Evolutionary conservation across 192 early-diverging fungal genomes (phyloP), one percentile per base, ranked within the genome.

Genomic region (Pilaira anomala): DNA sequence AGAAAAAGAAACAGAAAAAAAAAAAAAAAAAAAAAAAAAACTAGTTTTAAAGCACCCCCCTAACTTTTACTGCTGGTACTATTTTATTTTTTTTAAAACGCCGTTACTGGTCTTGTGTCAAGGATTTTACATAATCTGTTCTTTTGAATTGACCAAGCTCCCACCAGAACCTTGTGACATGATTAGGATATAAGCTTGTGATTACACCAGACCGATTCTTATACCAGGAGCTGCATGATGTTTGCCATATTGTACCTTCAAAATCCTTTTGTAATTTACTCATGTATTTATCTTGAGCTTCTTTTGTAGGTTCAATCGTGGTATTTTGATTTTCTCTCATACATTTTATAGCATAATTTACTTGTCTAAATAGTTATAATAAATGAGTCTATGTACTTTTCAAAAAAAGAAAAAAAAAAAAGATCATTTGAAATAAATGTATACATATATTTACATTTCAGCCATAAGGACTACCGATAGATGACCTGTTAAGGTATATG

Each of bases 151-250:
- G 33, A 36, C 33, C 33, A 36, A 36, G 4, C 1, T 3, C 14
- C 33, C 55, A 40, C 33, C 55, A 57, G 36, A 57, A 57, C 24
- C 22, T n/a, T 24, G 56, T 41, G 14, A 58, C 39, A 3, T 33
- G 19, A 22, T 33, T 40, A 2, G 56, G 56, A 18, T 18, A 58
- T 40, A 58, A 42, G 41, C 56, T 21, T 21, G 13, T 41, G 21
- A 46, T 19, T 19, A 18, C 45, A 25, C 30, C 59, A 48, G 16
- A 11, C 0, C 56, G 54, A 48, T 79, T 73, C 53, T 75, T 69
- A 58, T 83, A 85, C 79, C 79, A 85, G 24, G 75, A 77, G 18
- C 54, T 63, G 65, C 83, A 85, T 8, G 63, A 59, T 5, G 73
- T 72, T 2, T 64, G 66, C 81, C 83, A 85, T 22, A 74, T 76